Percentiles rank a stretch among this genome's conserved stretches.
These are phyloP conservation scores for Cladorrhinum sp. DNA, from an alignment of 2,329 filamentous ascomycete genomes.

Conservation along the genomic window DNA sequence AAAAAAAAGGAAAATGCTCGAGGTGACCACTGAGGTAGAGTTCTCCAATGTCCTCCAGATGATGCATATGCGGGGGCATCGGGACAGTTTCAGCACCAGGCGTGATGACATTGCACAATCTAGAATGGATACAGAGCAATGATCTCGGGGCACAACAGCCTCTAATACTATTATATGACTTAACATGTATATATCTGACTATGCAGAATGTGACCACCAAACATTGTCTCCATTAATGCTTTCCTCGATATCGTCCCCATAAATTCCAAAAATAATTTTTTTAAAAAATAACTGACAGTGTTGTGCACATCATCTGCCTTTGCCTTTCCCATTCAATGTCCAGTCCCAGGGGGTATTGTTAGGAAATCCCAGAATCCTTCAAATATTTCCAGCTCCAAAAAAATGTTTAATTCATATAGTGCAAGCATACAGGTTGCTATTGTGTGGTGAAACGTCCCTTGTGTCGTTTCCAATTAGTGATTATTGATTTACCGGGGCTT, in stretches of 20 bases:
- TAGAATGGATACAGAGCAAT: too few relatives aligned
- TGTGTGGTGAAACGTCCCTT: background rate
- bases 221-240: background rate
- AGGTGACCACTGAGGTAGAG: too few relatives aligned
- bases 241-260: background rate
- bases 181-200: too few relatives aligned
- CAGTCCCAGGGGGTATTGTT: background rate
- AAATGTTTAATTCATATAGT: background rate
- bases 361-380: background rate
- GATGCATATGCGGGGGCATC: too few relatives aligned
- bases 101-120: too few relatives aligned
- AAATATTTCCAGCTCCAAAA: background rate
- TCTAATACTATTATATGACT: too few relatives aligned
- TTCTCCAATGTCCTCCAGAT: too few relatives aligned
- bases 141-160: too few relatives aligned
- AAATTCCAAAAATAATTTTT: background rate
- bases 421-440: background rate
- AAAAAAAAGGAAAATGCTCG: too few relatives aligned
- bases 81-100: too few relatives aligned
- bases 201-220: too few relatives aligned
- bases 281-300: background rate
- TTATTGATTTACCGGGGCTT: slow-evolving; percentile 46
- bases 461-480: background rate
- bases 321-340: background rate
- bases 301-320: background rate